phyloP scores from a whole-genome alignment of 2,329 filamentous ascomycete species.

The Plectosphaerella cucumerina region DNA sequence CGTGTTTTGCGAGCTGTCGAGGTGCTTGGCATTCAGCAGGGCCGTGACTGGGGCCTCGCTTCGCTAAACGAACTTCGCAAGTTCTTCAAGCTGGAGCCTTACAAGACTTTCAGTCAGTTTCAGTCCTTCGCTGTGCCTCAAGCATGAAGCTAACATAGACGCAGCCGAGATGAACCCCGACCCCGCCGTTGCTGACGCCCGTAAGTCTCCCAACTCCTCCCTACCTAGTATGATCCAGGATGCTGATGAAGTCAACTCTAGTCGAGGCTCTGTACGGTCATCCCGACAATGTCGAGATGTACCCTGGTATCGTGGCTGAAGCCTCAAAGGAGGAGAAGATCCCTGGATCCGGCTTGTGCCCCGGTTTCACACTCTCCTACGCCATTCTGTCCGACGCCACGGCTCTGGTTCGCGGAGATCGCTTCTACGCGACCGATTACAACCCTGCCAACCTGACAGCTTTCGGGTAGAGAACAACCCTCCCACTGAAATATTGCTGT shows the following conservation, averaged over 20 bases:
- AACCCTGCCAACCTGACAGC: constrained; percentile 35
- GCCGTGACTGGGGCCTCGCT: constrained; percentile 56
- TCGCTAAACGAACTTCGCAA: constrained; percentile 62
- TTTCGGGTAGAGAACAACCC: constrained; percentile 28
- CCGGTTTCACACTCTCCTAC: constrained; percentile 48
- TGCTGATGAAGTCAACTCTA: constrained; percentile 17
- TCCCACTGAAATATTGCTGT: neutral
- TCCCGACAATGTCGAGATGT: constrained; percentile 65
- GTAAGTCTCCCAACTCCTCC: neutral
- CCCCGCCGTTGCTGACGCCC: constrained; percentile 40
- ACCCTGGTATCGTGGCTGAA: constrained; percentile 63
- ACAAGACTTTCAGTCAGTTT: constrained; percentile 43
- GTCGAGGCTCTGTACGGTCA: constrained; percentile 58
- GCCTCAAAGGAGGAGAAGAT: constrained; percentile 46
- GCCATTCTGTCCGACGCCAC: constrained; percentile 58
- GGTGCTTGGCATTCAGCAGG: constrained; percentile 58
- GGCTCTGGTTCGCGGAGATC: constrained; percentile 53
- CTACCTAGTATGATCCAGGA: neutral
- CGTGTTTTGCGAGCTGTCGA: constrained; percentile 56
- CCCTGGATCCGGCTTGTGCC: constrained; percentile 48
- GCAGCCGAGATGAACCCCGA: constrained; percentile 50
- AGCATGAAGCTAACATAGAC: neutral
- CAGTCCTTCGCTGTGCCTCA: neutral
- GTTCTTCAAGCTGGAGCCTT: constrained; percentile 55
- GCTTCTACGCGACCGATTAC: constrained; percentile 53